phyloP scores from a whole-genome alignment of 176 grass and related monocot species.

The Aegilops sharonensis region DNA sequence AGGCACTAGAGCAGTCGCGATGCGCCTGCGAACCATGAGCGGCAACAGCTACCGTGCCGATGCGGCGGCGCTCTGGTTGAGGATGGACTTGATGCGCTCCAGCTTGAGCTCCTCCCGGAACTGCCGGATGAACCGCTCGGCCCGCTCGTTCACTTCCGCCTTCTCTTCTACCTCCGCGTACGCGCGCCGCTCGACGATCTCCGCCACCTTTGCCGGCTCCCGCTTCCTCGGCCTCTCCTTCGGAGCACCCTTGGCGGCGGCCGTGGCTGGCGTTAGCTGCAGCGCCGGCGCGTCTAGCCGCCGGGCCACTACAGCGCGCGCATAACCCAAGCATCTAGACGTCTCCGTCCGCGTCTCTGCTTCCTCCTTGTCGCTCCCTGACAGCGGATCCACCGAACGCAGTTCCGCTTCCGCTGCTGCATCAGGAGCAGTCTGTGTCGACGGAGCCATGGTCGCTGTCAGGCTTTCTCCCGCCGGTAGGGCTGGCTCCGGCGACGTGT shows the following conservation, averaged over 20 bases:
- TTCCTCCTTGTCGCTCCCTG: neutral
- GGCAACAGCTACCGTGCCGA: neutral
- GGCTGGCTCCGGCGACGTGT: neutral
- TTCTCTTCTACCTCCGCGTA: neutral
- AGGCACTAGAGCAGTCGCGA: neutral
- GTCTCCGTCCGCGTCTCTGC: neutral
- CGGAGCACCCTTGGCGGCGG: neutral
- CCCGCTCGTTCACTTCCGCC: constrained; percentile 36
- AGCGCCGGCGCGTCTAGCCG: too few relatives aligned
- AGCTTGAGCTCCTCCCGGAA: constrained; percentile 44
- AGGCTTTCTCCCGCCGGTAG: neutral
- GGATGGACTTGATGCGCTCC: constrained; percentile 38
- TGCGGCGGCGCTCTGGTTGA: neutral
- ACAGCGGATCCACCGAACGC: neutral
- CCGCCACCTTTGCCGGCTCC: neutral
- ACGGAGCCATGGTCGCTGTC: neutral
- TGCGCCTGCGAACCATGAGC: neutral
- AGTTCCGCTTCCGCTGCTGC: too few relatives aligned
- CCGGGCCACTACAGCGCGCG: neutral
- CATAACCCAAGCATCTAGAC: neutral
- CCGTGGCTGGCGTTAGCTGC: neutral
- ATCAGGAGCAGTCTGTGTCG: neutral
- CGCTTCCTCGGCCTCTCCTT: neutral
- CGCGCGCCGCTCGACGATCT: neutral
- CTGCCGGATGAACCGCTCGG: constrained; percentile 34